phyloP scores from a whole-genome alignment of 441 rosid species.

The Flueggea neowawraea region DNA sequence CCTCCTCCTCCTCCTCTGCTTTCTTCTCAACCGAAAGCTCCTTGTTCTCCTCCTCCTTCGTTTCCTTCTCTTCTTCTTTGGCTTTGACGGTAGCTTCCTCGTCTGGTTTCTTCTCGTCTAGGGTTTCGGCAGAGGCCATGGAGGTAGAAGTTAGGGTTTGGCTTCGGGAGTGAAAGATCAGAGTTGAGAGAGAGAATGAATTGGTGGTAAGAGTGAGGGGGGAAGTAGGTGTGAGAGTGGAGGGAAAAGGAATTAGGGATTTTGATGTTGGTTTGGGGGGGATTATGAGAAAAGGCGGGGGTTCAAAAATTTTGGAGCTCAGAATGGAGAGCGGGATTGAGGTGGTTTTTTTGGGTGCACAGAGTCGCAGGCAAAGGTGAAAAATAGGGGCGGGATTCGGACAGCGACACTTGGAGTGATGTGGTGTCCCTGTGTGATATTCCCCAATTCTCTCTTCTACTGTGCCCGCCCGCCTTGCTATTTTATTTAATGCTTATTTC shows the following conservation, averaged over 20 bases:
- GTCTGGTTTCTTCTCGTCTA: conserved; percentile 33
- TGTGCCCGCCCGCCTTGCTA: too few relatives aligned
- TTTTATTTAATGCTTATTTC: too few relatives aligned
- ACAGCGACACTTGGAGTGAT: too few relatives aligned
- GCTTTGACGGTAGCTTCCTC: conserved; percentile 33
- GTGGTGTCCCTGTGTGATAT: too few relatives aligned
- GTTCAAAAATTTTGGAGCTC: conserved; percentile 28
- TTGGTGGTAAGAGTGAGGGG: not conserved
- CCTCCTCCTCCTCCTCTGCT: conserved; percentile 15
- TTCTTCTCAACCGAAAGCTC: conserved; percentile 13
- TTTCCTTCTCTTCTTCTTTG: conserved; percentile 11
- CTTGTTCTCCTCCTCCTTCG: conserved; percentile 13
- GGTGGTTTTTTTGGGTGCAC: not conserved
- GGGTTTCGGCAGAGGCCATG: conserved; percentile 69
- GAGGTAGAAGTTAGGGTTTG: conserved; percentile 1
- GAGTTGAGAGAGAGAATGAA: not conserved
- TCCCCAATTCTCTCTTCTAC: too few relatives aligned
- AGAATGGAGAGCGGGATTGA: conserved; percentile 36
- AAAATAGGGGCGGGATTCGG: too few relatives aligned
- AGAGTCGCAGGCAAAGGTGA: too few relatives aligned
- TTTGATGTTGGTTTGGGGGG: conserved; percentile 14
- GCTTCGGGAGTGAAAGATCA: not conserved
- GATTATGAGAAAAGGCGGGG: conserved; percentile 25
- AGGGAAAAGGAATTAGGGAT: conserved; percentile 6
- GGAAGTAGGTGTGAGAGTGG: conserved; percentile 8